Base-by-base conservation (phyloP, 305 asterid genomes). In the Fraxinus xanthoxyloides region DNA sequence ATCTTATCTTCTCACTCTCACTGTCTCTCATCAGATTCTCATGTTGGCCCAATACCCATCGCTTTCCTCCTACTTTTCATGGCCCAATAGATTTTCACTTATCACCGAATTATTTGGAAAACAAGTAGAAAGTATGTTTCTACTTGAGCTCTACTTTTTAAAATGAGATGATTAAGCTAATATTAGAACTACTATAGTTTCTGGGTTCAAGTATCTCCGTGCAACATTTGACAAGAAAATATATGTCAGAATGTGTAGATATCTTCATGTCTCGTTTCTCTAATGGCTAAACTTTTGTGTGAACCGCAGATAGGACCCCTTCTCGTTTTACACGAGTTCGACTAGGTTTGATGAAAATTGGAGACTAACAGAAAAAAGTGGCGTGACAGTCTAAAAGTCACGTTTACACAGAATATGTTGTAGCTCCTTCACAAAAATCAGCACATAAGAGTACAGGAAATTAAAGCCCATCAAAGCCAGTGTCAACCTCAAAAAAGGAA, bases 1-100 rank as follows among this genome's bases (percentile, higher is more conserved):
- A 80, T 82, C 86, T 82, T 85, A 85, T 80, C 67, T 79, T 69
- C 26, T 56, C 21, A 77, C 43, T 31, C 40, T 79, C 77, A 72
- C 78, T n/a, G n/a, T n/a, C n/a, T n/a, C n/a, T n/a, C n/a, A 21
- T 72, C 88, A 63, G 31, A 61, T 7, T 2, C 72, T 75, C 5
- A 48, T 75, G 38, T 75, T 82, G 70, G 79, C 83, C 79, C 69
- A 28, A 28, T 79, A 77, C n/a, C 75, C 46, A 70, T 70, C 43
- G 43, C 43, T 70, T 31, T 70, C 75, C 15, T 5, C 26, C 75
- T 19, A 31, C 40, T 31, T 70, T 70, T 15, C 46, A 31, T 31
- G 75, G 75, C 2, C 75, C 75, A 31, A 70, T 5, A 5, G 75
- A 30, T 17, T 30, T 31, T 70, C 75, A 69, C 19, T 12, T 30